Percentiles rank a stretch among this genome's conserved stretches.
Conservation (phyloP, 2,329 filamentous ascomycete species). For the Massarina eburnea region DNA sequence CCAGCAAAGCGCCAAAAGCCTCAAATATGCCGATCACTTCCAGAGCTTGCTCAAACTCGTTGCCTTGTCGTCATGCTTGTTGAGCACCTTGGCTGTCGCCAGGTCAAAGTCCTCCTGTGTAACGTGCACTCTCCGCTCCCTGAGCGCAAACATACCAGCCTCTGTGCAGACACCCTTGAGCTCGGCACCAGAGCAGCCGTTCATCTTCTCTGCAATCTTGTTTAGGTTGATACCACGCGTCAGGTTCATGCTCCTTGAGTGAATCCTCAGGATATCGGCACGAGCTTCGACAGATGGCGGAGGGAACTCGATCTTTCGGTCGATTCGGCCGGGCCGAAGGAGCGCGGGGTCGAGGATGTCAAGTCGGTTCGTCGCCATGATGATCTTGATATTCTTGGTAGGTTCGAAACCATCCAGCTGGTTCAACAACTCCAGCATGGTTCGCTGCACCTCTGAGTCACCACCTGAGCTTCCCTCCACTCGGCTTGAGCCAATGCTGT, state of each 20-base stretch:
- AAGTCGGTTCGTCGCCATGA: slow-evolving; percentile 98
- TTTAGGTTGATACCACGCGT: slow-evolving; percentile 95
- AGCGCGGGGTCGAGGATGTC: slow-evolving; percentile 96
- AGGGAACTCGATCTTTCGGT: slow-evolving; percentile 98
- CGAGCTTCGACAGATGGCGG: slow-evolving; percentile 94
- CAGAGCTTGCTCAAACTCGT: slow-evolving; percentile 85
- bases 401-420: slow-evolving; percentile 98
- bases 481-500: slow-evolving; percentile 95
- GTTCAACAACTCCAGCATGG: slow-evolving; percentile 97
- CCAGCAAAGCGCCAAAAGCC: background rate
- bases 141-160: slow-evolving; percentile 95
- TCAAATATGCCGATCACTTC: slow-evolving; percentile 57
- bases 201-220: slow-evolving; percentile 99
- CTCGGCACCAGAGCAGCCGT: slow-evolving; percentile 95
- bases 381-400: slow-evolving; percentile 99
- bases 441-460: slow-evolving; percentile 96
- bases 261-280: slow-evolving; percentile 96
- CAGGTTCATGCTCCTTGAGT: slow-evolving; percentile 97
- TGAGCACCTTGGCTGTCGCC: slow-evolving; percentile 97
- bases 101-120: slow-evolving; percentile 99
- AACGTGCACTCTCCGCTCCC: slow-evolving; percentile 94
- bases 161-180: slow-evolving; percentile 99
- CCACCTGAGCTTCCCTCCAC: slow-evolving; percentile 94
- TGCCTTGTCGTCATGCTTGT: slow-evolving; percentile 99
- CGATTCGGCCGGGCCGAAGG: slow-evolving; percentile 93